These are phyloP conservation scores for Elsinoe ampelina DNA, from an alignment of 2,329 filamentous ascomycete genomes.

Conservation along the genomic window DNA sequence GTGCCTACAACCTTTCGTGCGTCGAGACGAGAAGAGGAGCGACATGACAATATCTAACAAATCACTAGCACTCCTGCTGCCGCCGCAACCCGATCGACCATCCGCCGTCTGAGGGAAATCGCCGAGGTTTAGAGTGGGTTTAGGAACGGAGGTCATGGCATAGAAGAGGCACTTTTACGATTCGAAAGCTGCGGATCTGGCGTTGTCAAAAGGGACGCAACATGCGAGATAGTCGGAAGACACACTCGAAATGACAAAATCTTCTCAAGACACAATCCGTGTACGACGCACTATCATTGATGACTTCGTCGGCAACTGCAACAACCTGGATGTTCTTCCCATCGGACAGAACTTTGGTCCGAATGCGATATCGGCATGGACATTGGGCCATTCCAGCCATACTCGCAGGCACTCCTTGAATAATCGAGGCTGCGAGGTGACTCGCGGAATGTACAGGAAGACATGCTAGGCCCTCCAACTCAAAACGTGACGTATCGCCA, in stretches of 20 bases:
- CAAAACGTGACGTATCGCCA: too few relatives aligned
- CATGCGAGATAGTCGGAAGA: conserved; percentile 1
- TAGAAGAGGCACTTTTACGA: conserved; percentile 17
- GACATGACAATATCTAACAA: conserved; percentile 15
- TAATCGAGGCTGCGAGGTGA: too few relatives aligned
- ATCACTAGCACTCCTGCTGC: conserved; percentile 71
- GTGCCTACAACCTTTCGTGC: conserved; percentile 95
- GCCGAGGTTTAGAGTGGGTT: conserved; percentile 66
- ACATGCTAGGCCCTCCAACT: too few relatives aligned
- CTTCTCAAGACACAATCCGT: background rate
- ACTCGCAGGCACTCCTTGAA: too few relatives aligned
- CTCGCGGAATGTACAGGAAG: too few relatives aligned
- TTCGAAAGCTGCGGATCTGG: conserved; percentile 16
- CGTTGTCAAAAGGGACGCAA: conserved; percentile 10
- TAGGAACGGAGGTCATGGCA: conserved; percentile 15
- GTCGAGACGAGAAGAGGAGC: conserved; percentile 36
- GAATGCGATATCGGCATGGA: too few relatives aligned
- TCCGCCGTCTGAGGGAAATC: conserved; percentile 95
- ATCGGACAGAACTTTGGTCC: too few relatives aligned
- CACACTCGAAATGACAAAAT: conserved; percentile 13
- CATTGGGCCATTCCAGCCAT: too few relatives aligned
- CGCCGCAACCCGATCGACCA: conserved; percentile 88
- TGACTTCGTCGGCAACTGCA: background rate
- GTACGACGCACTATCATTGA: background rate
- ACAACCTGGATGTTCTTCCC: too few relatives aligned